Percentiles rank a stretch among this genome's conserved stretches.
Evolutionary conservation across 108 stramenopile genomes (phyloP).

Genomic region (Cyclotella sp.): DNA sequence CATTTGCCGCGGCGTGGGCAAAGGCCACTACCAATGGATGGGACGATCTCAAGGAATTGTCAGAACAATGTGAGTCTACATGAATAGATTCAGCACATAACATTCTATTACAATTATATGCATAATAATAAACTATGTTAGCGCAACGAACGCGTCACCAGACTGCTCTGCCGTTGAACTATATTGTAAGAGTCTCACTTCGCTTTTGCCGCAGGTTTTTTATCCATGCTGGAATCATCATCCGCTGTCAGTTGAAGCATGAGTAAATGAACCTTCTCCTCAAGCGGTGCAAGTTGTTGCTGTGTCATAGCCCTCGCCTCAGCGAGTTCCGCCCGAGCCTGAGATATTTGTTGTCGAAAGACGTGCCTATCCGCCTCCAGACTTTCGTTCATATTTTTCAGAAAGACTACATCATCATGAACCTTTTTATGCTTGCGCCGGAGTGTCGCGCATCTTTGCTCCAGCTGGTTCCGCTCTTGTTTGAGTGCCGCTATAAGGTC

Average conservation of each 20-base stretch:
- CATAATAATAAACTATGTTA: too few relatives aligned
- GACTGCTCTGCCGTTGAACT: not conserved
- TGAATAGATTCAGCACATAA: not conserved
- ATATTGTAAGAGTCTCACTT: not conserved
- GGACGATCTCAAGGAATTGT: conserved; percentile 34
- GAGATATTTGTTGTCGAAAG: conserved; percentile 59
- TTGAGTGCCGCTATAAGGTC: conserved; percentile 73
- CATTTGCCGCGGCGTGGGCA: conserved; percentile 40
- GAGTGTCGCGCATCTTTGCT: conserved; percentile 66
- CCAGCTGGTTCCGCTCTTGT: conserved; percentile 80
- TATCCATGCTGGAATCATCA: not conserved
- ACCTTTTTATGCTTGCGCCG: conserved; percentile 64
- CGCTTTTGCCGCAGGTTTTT: conserved; percentile 6
- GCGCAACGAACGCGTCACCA: too few relatives aligned
- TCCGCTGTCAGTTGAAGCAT: conserved; percentile 64
- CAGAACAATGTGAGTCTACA: not conserved
- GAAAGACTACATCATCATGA: conserved; percentile 63
- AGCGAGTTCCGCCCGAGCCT: conserved; percentile 59
- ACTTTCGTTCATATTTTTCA: conserved; percentile 83
- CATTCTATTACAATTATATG: too few relatives aligned
- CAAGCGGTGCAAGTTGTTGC: conserved; percentile 60
- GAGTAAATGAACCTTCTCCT: conserved; percentile 68
- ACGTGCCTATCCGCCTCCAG: conserved; percentile 70
- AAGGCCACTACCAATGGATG: conserved; percentile 48
- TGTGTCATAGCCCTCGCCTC: conserved; percentile 56